A percentile compares a stretch with the other conserved stretches of the same genome.
These are phyloP conservation scores for Citrus mangshanensis DNA, from an alignment of 345 rosid species.

Conservation along the genomic window DNA sequence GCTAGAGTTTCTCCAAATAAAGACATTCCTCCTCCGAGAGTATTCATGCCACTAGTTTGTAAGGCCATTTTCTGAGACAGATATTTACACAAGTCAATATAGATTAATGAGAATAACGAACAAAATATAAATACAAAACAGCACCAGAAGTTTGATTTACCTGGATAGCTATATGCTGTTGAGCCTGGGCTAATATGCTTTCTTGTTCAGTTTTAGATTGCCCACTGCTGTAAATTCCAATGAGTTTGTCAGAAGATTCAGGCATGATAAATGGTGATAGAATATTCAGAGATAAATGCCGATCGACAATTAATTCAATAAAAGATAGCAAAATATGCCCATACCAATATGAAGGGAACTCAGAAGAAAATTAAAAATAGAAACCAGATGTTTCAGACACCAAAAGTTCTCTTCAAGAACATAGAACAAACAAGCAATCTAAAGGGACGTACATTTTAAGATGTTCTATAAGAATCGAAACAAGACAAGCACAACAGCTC, in stretches of 20 bases:
- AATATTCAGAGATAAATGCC: neutral
- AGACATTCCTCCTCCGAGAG: slow-evolving; percentile 14
- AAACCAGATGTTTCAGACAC: neutral
- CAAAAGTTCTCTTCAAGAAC: neutral
- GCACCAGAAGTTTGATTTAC: neutral
- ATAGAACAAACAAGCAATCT: neutral
- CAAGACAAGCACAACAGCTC: neutral
- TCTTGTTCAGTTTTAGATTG: slow-evolving; percentile 29
- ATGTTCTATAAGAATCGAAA: neutral
- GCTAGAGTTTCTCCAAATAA: slow-evolving; percentile 17
- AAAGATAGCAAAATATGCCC: neutral
- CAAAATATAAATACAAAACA: neutral
- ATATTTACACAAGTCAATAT: neutral
- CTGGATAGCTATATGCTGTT: slow-evolving; percentile 34
- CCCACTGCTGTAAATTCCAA: slow-evolving; percentile 14
- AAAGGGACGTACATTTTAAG: neutral
- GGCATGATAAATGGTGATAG: neutral
- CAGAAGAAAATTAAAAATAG: neutral
- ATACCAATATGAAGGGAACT: neutral
- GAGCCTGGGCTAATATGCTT: slow-evolving; percentile 26
- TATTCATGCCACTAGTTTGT: slow-evolving; percentile 27
- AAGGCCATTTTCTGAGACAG: slow-evolving; percentile 24
- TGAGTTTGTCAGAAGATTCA: neutral
- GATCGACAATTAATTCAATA: neutral
- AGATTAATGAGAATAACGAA: neutral